A percentile compares a stretch with the other conserved stretches of the same genome.
These are phyloP conservation scores for Candida railenensis DNA, from an alignment of 805 yeast species.

Conservation along the genomic window DNA sequence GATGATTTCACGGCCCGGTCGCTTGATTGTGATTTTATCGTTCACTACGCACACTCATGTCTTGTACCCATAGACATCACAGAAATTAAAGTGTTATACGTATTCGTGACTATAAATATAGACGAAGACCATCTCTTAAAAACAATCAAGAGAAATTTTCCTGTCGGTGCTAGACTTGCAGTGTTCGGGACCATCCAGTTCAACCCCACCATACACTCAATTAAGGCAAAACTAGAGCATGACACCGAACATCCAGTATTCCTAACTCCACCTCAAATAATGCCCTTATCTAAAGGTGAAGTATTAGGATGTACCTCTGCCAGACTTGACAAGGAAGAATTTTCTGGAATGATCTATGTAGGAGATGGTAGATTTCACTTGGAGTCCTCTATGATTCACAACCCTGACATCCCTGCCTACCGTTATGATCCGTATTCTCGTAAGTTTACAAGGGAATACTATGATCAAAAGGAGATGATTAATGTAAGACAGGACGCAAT, in stretches of 20 bases:
- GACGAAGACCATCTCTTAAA: slow-evolving; percentile 79
- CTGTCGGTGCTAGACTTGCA: slow-evolving; percentile 65
- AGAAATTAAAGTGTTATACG: slow-evolving; percentile 85
- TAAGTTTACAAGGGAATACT: slow-evolving; percentile 84
- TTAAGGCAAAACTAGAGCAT: slow-evolving; percentile 57
- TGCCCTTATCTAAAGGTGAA: slow-evolving; percentile 93
- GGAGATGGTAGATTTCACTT: slow-evolving; percentile 97
- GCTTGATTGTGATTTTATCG: slow-evolving; percentile 88
- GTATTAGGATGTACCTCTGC: slow-evolving; percentile 96
- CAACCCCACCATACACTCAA: slow-evolving; percentile 87
- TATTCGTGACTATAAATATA: slow-evolving; percentile 89
- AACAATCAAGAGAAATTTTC: slow-evolving; percentile 72
- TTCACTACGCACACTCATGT: slow-evolving; percentile 97
- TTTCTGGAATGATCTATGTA: slow-evolving; percentile 80
- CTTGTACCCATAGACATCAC: slow-evolving; percentile 94
- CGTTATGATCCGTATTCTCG: slow-evolving; percentile 94
- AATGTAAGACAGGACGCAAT: slow-evolving; percentile 75
- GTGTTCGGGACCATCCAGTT: slow-evolving; percentile 95
- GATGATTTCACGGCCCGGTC: slow-evolving; percentile 95
- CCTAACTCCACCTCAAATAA: slow-evolving; percentile 83
- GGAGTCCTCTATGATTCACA: slow-evolving; percentile 96
- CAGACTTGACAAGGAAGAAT: slow-evolving; percentile 59
- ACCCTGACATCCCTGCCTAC: slow-evolving; percentile 87
- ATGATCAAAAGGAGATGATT: slow-evolving; percentile 83
- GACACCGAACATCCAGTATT: slow-evolving; percentile 52